Conservation (phyloP, 1,284 basidiomycete genomes). For the Melanopsichium pennsylvanicum region DNA sequence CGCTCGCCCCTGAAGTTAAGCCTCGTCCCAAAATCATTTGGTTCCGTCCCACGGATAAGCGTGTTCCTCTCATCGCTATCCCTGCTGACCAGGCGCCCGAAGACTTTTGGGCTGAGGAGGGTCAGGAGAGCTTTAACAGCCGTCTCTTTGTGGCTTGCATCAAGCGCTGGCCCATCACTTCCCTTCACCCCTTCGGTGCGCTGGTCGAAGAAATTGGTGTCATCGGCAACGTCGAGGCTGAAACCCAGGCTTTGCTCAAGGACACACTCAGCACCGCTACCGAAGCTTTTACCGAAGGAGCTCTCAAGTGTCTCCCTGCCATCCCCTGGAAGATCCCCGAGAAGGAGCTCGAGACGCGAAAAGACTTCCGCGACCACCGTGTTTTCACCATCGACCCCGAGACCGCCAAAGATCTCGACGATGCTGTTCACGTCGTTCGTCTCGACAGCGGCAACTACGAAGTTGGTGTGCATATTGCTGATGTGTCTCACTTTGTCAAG, state of each 20-base stretch:
- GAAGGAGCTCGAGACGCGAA: slow-evolving; percentile 83
- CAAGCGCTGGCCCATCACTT: slow-evolving; percentile 86
- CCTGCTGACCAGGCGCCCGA: slow-evolving; percentile 93
- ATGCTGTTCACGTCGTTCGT: slow-evolving; percentile 85
- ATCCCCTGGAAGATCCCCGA: slow-evolving; percentile 94
- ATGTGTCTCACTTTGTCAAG: slow-evolving; percentile 93
- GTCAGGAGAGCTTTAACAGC: slow-evolving; percentile 80
- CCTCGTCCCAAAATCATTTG: slow-evolving; percentile 96
- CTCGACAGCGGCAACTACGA: slow-evolving; percentile 91
- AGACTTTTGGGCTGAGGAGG: slow-evolving; percentile 91
- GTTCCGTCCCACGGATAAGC: slow-evolving; percentile 99
- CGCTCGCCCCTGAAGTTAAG: slow-evolving; percentile 73
- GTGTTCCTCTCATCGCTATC: slow-evolving; percentile 97
- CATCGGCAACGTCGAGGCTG: slow-evolving; percentile 97
- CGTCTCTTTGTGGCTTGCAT: slow-evolving; percentile 97
- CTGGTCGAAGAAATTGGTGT: slow-evolving; percentile 96
- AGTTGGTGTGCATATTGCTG: slow-evolving; percentile 91
- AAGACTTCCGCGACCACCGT: slow-evolving; percentile 83
- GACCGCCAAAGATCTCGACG: slow-evolving; percentile 89
- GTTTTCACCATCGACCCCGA: slow-evolving; percentile 93
- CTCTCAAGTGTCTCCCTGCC: slow-evolving; percentile 94
- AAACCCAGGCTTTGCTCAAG: slow-evolving; percentile 94
- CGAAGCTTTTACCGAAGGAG: slow-evolving; percentile 70
- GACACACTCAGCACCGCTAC: slow-evolving; percentile 78
- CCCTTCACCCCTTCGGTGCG: slow-evolving; percentile 97